These are phyloP conservation scores for Cicer arietinum DNA, from an alignment of 306 rosid genomes.

Conservation along the genomic window DNA sequence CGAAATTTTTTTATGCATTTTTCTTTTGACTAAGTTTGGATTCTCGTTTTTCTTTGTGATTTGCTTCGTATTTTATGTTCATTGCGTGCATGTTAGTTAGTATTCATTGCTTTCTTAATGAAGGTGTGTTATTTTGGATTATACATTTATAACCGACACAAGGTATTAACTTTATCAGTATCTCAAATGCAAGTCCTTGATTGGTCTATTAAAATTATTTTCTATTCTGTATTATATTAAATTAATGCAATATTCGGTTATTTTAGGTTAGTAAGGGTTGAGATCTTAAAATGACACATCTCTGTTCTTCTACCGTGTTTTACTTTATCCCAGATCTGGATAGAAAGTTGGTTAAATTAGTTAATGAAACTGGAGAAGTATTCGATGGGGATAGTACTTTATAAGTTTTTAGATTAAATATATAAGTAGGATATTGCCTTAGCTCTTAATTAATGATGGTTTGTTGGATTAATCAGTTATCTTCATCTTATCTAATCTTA, in stretches of 20 bases:
- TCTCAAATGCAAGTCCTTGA: constrained; percentile 10
- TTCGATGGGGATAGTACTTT: constrained; percentile 13
- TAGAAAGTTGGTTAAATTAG: constrained; percentile 22
- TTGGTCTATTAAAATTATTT: constrained; percentile 4
- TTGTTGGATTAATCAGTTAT: background rate
- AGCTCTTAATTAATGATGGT: background rate
- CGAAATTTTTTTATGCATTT: constrained; percentile 7
- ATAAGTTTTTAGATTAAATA: constrained; percentile 9
- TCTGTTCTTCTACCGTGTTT: constrained; percentile 25
- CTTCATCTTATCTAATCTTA: background rate
- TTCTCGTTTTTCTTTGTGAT: constrained; percentile 10
- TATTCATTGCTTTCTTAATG: constrained; percentile 29
- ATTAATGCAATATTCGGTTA: constrained; percentile 23
- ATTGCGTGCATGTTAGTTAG: constrained; percentile 21
- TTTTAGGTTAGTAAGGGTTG: constrained; percentile 25
- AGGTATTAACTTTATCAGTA: constrained; percentile 22
- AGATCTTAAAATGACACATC: constrained; percentile 10
- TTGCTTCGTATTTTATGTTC: constrained; percentile 20
- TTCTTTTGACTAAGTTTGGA: constrained; percentile 15
- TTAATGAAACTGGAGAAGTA: background rate
- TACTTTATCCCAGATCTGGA: constrained; percentile 46
- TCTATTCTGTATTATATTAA: background rate
- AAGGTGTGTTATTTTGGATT: constrained; percentile 31
- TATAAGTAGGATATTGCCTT: background rate
- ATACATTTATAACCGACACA: constrained; percentile 39